Percentiles rank a stretch among this genome's conserved stretches.
Conservation (phyloP, 176 grass and related monocot genomes). For the Oryza meyeriana region DNA sequence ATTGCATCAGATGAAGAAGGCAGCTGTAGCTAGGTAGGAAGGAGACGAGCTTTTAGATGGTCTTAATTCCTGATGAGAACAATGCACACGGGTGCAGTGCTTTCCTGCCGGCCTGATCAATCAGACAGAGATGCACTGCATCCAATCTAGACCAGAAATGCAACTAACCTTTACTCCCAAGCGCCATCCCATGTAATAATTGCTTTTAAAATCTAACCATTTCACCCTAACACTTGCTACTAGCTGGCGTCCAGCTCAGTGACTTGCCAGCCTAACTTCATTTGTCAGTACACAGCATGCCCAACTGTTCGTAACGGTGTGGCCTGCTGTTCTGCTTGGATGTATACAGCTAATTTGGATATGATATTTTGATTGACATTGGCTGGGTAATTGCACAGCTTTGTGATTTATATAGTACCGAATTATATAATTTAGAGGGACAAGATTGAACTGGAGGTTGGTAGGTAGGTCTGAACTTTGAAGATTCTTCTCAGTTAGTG, state of each 20-base stretch:
- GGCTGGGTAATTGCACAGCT: neutral
- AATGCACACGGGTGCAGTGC: neutral
- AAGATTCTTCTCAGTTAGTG: neutral
- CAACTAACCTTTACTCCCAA: neutral
- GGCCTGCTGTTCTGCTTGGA: conserved; percentile 14
- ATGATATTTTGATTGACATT: neutral
- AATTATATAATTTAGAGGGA: neutral
- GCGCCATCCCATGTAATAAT: neutral
- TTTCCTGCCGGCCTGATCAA: conserved; percentile 2
- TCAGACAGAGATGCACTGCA: conserved; percentile 5
- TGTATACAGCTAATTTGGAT: neutral
- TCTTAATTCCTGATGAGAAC: neutral
- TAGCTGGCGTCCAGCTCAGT: conserved; percentile 7
- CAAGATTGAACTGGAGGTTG: neutral
- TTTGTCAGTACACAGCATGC: neutral
- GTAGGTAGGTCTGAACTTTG: neutral
- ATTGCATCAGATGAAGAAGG: conserved; percentile 16
- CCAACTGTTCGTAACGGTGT: neutral
- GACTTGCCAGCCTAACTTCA: neutral
- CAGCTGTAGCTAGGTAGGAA: neutral
- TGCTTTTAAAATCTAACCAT: neutral
- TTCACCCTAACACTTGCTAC: neutral
- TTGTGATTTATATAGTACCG: neutral
- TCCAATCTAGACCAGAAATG: neutral
- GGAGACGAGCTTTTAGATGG: neutral